A percentile compares a stretch with the other conserved stretches of the same genome.
These are phyloP conservation scores for Niebla homalea DNA, from an alignment of 495 filamentous ascomycete species.

Conservation along the genomic window DNA sequence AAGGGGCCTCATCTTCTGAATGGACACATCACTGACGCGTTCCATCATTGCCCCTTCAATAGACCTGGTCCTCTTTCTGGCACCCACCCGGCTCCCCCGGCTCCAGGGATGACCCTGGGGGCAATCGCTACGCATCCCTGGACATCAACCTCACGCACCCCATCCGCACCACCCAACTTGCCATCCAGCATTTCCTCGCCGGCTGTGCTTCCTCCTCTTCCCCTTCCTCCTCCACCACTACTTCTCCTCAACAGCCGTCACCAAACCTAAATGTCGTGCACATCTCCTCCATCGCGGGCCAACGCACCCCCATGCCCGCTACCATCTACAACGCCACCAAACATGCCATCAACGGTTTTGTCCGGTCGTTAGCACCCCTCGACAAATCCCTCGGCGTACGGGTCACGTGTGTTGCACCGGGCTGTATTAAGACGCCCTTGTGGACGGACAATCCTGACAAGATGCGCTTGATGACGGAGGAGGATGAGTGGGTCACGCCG, in stretches of 20 bases:
- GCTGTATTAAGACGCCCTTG: slow-evolving; percentile 52
- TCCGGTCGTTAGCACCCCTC: slow-evolving; percentile 38
- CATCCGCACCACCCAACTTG: slow-evolving; percentile 52
- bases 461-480: slow-evolving; percentile 36
- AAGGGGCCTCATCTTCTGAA: neutral
- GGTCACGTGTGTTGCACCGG: slow-evolving; percentile 54
- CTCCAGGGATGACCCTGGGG: slow-evolving; percentile 34
- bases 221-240: slow-evolving; percentile 32
- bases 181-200: slow-evolving; percentile 44
- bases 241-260: slow-evolving; percentile 14
- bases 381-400: slow-evolving; percentile 41
- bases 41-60: neutral
- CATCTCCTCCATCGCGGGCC: slow-evolving; percentile 52
- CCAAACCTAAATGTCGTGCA: slow-evolving; percentile 43
- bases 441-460: slow-evolving; percentile 62
- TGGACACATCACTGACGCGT: neutral
- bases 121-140: slow-evolving; percentile 40
- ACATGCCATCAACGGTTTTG: slow-evolving; percentile 48
- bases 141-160: slow-evolving; percentile 62
- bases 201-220: slow-evolving; percentile 12
- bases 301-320: slow-evolving; percentile 31
- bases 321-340: slow-evolving; percentile 53
- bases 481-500: slow-evolving; percentile 47
- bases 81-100: slow-evolving; percentile 38
- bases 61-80: slow-evolving; percentile 55